Conservation (phyloP, 257 asterid species). For the Solanum peruvianum region DNA sequence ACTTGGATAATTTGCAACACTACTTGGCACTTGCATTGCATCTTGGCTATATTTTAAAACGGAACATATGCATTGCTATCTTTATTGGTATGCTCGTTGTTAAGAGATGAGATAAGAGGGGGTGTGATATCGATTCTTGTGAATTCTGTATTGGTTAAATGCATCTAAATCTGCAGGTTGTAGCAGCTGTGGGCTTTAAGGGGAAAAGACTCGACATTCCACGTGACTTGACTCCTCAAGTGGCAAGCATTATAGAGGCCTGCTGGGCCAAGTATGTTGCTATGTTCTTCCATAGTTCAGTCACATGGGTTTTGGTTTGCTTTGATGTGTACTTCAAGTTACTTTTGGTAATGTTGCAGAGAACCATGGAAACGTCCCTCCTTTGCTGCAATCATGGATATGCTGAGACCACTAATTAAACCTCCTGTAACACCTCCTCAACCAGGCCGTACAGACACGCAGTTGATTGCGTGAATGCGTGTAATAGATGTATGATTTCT, state of each 20-base stretch:
- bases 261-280: conserved; percentile 74
- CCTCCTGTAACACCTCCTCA: conserved; percentile 29
- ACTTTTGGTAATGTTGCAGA: conserved; percentile 31
- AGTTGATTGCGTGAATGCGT: conserved; percentile 24
- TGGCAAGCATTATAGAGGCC: conserved; percentile 67
- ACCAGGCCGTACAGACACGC: conserved; percentile 35
- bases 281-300: not conserved
- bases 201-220: conserved; percentile 80
- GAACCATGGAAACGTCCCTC: conserved; percentile 95
- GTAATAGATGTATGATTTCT: not conserved
- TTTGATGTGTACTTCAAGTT: not conserved
- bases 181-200: conserved; percentile 92
- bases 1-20: not conserved
- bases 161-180: conserved; percentile 31
- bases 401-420: conserved; percentile 60
- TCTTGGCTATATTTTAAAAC: not conserved
- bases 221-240: conserved; percentile 53
- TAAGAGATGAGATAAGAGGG: not conserved
- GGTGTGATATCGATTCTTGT: not conserved
- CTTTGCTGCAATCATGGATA: conserved; percentile 70
- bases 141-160: not conserved
- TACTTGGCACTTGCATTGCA: not conserved
- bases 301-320: not conserved
- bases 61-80: not conserved
- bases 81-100: not conserved